A percentile compares a stretch with the other conserved stretches of the same genome.
Conservation (phyloP, 164 flowering plant species). For the Sextonia rubra region DNA sequence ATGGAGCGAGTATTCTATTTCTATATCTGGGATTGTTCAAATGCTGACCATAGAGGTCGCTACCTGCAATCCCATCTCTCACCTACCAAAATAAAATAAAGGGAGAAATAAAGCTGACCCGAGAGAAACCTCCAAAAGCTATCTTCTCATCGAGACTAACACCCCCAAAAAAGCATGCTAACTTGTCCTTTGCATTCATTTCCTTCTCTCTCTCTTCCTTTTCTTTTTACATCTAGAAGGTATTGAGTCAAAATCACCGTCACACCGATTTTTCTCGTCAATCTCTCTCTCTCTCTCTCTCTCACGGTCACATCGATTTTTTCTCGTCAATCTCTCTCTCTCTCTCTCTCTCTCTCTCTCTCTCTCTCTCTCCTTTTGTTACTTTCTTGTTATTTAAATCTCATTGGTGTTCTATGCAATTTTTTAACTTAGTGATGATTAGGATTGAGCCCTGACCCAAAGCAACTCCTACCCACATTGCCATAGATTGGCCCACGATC, state of each 20-base stretch:
- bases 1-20: background rate
- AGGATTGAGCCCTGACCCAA: too few relatives aligned
- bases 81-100: conserved; percentile 6
- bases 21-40: background rate
- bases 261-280: background rate
- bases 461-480: too few relatives aligned
- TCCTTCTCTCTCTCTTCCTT: background rate
- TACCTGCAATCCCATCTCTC: conserved; percentile 3
- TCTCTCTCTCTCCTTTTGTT: too few relatives aligned
- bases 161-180: conserved; percentile 4
- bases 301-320: background rate
- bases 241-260: background rate
- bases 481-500: too few relatives aligned
- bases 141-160: conserved; percentile 4
- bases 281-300: too few relatives aligned
- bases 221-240: background rate
- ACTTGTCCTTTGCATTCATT: conserved; percentile 4
- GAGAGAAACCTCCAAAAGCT: conserved; percentile 1
- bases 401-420: too few relatives aligned
- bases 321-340: too few relatives aligned
- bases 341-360: too few relatives aligned
- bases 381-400: too few relatives aligned
- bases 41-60: background rate
- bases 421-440: too few relatives aligned
- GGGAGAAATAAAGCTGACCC: background rate